phyloP scores from a whole-genome alignment of 148 eudicot species.

The Chenopodium album region DNA sequence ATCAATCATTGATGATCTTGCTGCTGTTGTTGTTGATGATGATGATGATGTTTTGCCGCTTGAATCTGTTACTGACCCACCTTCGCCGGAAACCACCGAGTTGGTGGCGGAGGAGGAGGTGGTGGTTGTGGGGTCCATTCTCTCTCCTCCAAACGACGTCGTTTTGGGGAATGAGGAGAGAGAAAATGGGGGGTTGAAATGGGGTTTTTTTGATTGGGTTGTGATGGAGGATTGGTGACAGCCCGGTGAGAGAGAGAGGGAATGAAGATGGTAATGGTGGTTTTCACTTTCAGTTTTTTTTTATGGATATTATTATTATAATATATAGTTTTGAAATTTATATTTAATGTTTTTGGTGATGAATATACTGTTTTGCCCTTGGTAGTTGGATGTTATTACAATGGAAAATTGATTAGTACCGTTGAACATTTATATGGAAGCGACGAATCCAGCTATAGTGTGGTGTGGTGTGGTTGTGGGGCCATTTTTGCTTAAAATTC shows the following conservation, averaged over 20 bases:
- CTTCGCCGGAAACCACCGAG: slow-evolving; percentile 1
- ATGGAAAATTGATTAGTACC: too few relatives aligned
- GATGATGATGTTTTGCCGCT: not conserved
- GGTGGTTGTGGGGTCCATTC: slow-evolving; percentile 18
- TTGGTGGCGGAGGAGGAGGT: slow-evolving; percentile 4
- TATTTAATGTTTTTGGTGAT: too few relatives aligned
- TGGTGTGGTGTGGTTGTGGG: too few relatives aligned
- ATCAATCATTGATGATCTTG: slow-evolving; percentile 63
- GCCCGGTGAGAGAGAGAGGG: slow-evolving; percentile 14
- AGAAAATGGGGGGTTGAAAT: not conserved
- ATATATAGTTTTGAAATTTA: too few relatives aligned
- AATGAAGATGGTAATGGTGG: slow-evolving; percentile 8
- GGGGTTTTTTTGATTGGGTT: not conserved
- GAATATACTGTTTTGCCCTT: too few relatives aligned
- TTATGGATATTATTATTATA: not conserved
- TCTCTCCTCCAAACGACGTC: not conserved
- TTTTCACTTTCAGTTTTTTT: slow-evolving; percentile 5
- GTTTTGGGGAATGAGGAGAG: not conserved
- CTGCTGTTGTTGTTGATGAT: slow-evolving; percentile 9
- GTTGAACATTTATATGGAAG: too few relatives aligned
- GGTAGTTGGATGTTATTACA: too few relatives aligned
- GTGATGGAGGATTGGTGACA: not conserved
- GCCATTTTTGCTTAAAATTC: too few relatives aligned
- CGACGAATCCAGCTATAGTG: too few relatives aligned
- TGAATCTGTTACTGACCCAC: not conserved